phyloP scores from a whole-genome alignment of 805 yeast genomes.

The Saturnispora dispora region DNA sequence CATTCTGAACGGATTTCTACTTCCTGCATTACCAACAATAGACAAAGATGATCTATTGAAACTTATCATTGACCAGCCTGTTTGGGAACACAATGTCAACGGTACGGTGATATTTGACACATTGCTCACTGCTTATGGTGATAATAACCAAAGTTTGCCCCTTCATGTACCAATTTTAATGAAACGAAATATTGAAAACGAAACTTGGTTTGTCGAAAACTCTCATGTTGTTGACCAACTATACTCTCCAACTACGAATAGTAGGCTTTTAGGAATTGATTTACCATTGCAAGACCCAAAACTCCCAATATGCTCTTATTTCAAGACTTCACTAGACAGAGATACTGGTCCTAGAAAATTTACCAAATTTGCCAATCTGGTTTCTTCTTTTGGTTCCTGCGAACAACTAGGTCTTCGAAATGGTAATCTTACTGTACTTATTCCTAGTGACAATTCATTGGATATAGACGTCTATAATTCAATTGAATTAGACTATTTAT shows the following conservation, averaged over 20 bases:
- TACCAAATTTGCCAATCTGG: conserved; percentile 15
- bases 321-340: conserved; percentile 17
- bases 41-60: conserved; percentile 17
- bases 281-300: conserved; percentile 31
- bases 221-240: conserved; percentile 47
- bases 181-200: conserved; percentile 21
- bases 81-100: conserved; percentile 21
- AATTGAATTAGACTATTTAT: conserved; percentile 39
- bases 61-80: conserved; percentile 30
- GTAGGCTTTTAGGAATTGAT: conserved; percentile 60
- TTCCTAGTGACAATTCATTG: conserved; percentile 37
- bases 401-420: conserved; percentile 11
- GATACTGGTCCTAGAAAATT: conserved; percentile 15
- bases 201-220: conserved; percentile 29
- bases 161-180: conserved; percentile 27
- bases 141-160: conserved; percentile 8
- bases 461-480: conserved; percentile 25
- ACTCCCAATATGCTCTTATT: conserved; percentile 29
- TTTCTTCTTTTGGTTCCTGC: conserved; percentile 18
- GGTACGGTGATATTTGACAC: conserved; percentile 24
- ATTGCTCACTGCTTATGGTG: conserved; percentile 17
- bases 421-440: conserved; percentile 33
- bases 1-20: neutral
- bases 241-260: conserved; percentile 51
- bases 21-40: neutral